phyloP scores from a whole-genome alignment of 2,329 filamentous ascomycete species.

The Claviceps citrina region DNA sequence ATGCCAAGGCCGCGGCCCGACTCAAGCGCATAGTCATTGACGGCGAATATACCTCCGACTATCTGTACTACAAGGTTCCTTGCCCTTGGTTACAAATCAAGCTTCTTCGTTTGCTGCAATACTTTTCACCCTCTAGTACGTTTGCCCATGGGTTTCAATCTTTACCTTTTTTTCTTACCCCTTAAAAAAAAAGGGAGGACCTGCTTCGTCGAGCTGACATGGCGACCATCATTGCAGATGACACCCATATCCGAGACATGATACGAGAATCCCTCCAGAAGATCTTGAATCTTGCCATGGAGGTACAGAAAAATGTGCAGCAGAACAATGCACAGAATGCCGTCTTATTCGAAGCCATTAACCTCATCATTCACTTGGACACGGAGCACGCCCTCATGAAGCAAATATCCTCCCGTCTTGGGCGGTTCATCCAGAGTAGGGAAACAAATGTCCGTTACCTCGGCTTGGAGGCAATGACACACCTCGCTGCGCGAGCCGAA shows the following conservation, averaged over 20 bases:
- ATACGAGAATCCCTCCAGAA: conserved; percentile 83
- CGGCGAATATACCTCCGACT: conserved; percentile 75
- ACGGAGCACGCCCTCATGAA: conserved; percentile 91
- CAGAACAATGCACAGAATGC: conserved; percentile 99
- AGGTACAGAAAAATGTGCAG: conserved; percentile 94
- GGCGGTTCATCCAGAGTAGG: conserved; percentile 89
- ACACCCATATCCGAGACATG: conserved; percentile 79
- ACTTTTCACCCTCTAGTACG: conserved; percentile 83
- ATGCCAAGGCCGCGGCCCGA: conserved; percentile 80
- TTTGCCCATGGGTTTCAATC: too few relatives aligned
- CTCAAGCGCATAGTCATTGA: conserved; percentile 85
- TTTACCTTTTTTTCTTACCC: too few relatives aligned
- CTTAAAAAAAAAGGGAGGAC: neutral
- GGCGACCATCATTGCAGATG: conserved; percentile 41
- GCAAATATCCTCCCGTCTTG: conserved; percentile 79
- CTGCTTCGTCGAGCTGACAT: neutral
- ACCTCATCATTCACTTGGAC: conserved; percentile 92
- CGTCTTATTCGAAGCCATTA: conserved; percentile 94
- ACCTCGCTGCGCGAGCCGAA: conserved; percentile 83
- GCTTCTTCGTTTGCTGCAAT: conserved; percentile 77
- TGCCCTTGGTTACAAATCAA: conserved; percentile 98
- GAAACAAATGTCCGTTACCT: conserved; percentile 97
- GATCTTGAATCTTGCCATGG: conserved; percentile 80
- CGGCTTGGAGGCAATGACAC: conserved; percentile 93
- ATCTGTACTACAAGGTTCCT: conserved; percentile 98